These are phyloP conservation scores for Syzygium aromaticum DNA, from an alignment of 345 rosid species.

Conservation along the genomic window DNA sequence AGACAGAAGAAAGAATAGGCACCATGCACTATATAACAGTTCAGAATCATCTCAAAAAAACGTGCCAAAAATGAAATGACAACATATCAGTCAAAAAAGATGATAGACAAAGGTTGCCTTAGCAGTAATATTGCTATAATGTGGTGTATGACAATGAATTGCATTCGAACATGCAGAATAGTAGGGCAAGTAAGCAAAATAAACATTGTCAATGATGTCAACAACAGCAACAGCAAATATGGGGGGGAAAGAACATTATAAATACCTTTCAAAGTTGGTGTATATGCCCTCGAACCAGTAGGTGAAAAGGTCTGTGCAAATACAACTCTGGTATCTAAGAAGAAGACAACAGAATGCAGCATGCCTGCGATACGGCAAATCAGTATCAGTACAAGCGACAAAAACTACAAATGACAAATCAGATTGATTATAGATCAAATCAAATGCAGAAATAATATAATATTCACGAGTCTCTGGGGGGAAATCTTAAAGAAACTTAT, in stretches of 20 bases:
- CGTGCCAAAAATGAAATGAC: not conserved
- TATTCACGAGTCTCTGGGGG: not conserved
- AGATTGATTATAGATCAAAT: not conserved
- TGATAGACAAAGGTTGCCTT: not conserved
- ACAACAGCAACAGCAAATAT: not conserved
- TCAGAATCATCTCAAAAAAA: not conserved
- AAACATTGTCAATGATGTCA: not conserved
- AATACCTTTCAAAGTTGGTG: conserved; percentile 71
- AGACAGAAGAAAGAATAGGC: not conserved
- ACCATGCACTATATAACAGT: not conserved
- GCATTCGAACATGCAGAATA: not conserved
- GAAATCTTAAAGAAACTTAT: not conserved
- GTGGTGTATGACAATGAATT: not conserved
- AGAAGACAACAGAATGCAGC: conserved; percentile 69
- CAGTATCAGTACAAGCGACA: not conserved
- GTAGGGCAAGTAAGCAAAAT: not conserved
- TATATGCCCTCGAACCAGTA: conserved; percentile 85
- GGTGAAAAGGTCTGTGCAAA: conserved; percentile 47
- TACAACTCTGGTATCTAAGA: conserved; percentile 41
- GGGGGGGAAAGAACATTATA: not conserved
- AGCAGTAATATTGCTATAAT: not conserved
- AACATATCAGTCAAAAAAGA: not conserved
- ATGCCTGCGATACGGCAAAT: conserved; percentile 38
- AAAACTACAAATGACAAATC: not conserved
- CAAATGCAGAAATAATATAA: not conserved